Evolutionary conservation across 148 eudicot genomes (phyloP), one percentile per base, ranked within the genome.

Genomic region (Rhododendron williamsianum): DNA sequence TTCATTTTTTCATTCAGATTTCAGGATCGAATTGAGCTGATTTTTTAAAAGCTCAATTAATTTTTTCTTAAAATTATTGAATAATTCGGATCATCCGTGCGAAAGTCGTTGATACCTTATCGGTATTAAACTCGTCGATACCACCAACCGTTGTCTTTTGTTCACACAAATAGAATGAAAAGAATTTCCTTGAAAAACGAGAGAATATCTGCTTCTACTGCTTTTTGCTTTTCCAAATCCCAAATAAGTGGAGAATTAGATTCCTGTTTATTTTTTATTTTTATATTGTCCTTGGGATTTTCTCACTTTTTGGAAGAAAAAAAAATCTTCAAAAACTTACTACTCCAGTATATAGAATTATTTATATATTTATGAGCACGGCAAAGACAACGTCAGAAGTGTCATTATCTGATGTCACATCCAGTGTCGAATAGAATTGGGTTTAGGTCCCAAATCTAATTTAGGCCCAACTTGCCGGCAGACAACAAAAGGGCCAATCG

Each of bases 181-280:
- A 73, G 45, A 73, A 74, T 35, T 74, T 18, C 10, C 45, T 74
- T 33, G 78, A 36, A 36, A 36, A 11, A 74, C 45, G 78, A 16
- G 45, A 74, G 78, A 74, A 74, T 74, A 36, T 74, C 46, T 74
- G n/a, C 78, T 74, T 36, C 45, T 35, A 6, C 78, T 35, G 78
- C 78, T 18, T 74, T 56, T 74, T 35, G 78, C 78, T 74, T 73
- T 36, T 74, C 45, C 77, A 73, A 73, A 73, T 73, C 78, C 76
- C 78, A 74, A 35, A 74, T 74, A 16, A 30, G 46, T 15, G 78
- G 78, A 74, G 78, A 74, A 74, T 35, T 36, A 72, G 43, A 72
- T 72, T 73, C 78, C 45, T 36, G 23, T 35, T 45, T 52, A 52
- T 52, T 52, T 12, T 73, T 35, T 35, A 12, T 35, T 16, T 36